Percentiles rank a stretch among this genome's conserved stretches.
Evolutionary conservation across 2,329 filamentous ascomycete genomes (phyloP).

Genomic region (Penicillium polonicum): DNA sequence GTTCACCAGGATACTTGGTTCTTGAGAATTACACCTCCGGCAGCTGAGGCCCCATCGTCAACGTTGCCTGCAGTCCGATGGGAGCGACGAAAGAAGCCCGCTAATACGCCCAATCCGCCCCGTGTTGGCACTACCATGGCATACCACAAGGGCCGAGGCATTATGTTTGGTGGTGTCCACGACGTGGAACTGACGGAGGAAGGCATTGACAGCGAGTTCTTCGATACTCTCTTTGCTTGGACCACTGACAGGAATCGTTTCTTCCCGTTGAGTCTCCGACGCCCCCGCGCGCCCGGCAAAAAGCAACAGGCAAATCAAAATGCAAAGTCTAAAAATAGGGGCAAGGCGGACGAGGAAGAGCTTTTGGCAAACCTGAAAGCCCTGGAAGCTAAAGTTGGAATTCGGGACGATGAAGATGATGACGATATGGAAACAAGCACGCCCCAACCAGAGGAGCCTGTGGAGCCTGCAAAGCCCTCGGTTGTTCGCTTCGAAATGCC

Average conservation of each 20-base stretch:
- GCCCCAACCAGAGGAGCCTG: conserved; percentile 55
- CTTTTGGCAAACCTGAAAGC: conserved; percentile 81
- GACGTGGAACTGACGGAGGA: conserved; percentile 90
- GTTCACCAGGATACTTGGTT: conserved; percentile 96
- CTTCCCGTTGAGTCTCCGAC: conserved; percentile 77
- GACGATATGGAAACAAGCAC: conserved; percentile 41
- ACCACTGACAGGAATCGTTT: conserved; percentile 94
- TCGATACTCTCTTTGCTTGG: conserved; percentile 88
- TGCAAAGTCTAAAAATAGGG: conserved; percentile 62
- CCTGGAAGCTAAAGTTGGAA: conserved; percentile 70
- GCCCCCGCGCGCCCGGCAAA: conserved; percentile 67
- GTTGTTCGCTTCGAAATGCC: conserved; percentile 77
- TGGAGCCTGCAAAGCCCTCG: conserved; percentile 56
- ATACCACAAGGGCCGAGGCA: conserved; percentile 87
- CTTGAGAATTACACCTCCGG: conserved; percentile 73
- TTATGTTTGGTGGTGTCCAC: conserved; percentile 91
- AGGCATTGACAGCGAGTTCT: conserved; percentile 95
- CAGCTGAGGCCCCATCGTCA: conserved; percentile 63
- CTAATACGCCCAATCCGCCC: conserved; percentile 78
- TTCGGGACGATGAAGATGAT: conserved; percentile 54
- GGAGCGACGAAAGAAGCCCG: conserved; percentile 90
- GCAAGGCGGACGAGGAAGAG: conserved; percentile 88
- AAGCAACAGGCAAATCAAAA: conserved; percentile 50
- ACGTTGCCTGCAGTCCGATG: conserved; percentile 74
- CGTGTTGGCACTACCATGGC: conserved; percentile 92